Base-by-base conservation (phyloP, 164 flowering plant species). In the Hamamelis virginiana region DNA sequence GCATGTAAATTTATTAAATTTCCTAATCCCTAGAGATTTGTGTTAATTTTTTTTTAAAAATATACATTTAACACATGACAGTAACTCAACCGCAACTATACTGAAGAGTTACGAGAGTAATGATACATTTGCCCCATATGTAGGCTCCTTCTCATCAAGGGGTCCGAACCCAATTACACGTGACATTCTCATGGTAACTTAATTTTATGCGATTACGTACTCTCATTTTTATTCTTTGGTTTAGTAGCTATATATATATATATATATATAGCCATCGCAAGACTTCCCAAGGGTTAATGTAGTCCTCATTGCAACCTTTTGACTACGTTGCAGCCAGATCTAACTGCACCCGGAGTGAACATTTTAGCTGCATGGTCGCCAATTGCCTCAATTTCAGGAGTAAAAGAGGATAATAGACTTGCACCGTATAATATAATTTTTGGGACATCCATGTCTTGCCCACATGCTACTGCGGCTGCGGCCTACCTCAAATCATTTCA, bases 281-380 rank as follows among this genome's bases (percentile, higher is more conserved):
- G n/a, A n/a, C n/a, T n/a, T 33, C 6, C 41, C 41, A 33, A 33
- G 41, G 41, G 6, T 33, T 33, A n/a, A n/a, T n/a, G n/a, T 33
- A 33, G 6, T 33, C 41, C 6, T 33, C 41, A 33, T 2, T 33
- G 2, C 41, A 13, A 50, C 16, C 21, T 18, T 15, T 0, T 46
- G 1, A 22, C 50, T 19, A 25, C 44, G 8, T 57, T 76, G 48
- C 83, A 87, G 94, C 94, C 91, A 11, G 91, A 89, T 66, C 62
- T 87, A 45, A 66, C 80, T 23, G 91, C 94, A 9, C 91, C 91
- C 1, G 94, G 94, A 53, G 84, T 86, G 0, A 74, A 82, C 23
- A 85, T 89, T 46, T 38, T 87, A 28, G 89, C 91, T 8, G 90
- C 86, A 9, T 87, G 69, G 75, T 79, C 90, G 5, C 80, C 79